A percentile compares a stretch with the other conserved stretches of the same genome.
phyloP scores from a whole-genome alignment of 352 stramenopile genomes.

The Phytopythium cucurbitacearum region DNA sequence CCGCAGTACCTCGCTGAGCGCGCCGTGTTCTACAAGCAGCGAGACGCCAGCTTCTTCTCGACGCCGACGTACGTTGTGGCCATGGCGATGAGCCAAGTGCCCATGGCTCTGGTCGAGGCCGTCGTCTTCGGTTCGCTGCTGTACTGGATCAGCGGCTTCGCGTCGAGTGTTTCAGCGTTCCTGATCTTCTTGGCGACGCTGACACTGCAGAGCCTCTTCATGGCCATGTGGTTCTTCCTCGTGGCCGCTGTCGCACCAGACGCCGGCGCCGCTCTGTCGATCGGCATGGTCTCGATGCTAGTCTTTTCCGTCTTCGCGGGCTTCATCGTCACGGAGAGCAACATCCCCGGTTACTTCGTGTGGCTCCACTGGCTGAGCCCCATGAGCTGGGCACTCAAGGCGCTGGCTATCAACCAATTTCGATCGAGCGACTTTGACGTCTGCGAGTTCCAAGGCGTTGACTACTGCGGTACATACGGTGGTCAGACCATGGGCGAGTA shows the following conservation, averaged over 20 bases:
- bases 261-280: slow-evolving; percentile 20
- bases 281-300: slow-evolving; percentile 26
- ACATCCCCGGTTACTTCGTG: slow-evolving; percentile 13
- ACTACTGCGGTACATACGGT: slow-evolving; percentile 11
- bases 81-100: slow-evolving; percentile 8
- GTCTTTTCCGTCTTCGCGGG: slow-evolving; percentile 18
- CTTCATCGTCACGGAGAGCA: slow-evolving; percentile 12
- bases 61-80: slow-evolving; percentile 50
- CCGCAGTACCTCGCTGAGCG: slow-evolving; percentile 49
- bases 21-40: slow-evolving; percentile 67
- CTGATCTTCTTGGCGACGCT: slow-evolving; percentile 14
- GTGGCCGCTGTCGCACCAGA: slow-evolving; percentile 18
- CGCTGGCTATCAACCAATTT: slow-evolving; percentile 15
- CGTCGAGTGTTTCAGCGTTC: slow-evolving; percentile 8
- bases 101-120: slow-evolving; percentile 33
- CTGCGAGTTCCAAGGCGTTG: slow-evolving; percentile 6
- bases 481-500: slow-evolving; percentile 13
- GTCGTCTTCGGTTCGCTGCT: slow-evolving; percentile 47
- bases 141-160: slow-evolving; percentile 31
- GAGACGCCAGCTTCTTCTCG: slow-evolving; percentile 6
- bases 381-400: slow-evolving; percentile 10
- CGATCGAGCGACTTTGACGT: slow-evolving; percentile 11
- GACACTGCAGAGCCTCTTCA: slow-evolving; percentile 10
- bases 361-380: slow-evolving; percentile 20
- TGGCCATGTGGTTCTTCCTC: slow-evolving; percentile 18